Evolutionary conservation across 805 yeast species (phyloP), one percentile per base, ranked within the genome.

Genomic region (Cyberlindnera sargentensis): DNA sequence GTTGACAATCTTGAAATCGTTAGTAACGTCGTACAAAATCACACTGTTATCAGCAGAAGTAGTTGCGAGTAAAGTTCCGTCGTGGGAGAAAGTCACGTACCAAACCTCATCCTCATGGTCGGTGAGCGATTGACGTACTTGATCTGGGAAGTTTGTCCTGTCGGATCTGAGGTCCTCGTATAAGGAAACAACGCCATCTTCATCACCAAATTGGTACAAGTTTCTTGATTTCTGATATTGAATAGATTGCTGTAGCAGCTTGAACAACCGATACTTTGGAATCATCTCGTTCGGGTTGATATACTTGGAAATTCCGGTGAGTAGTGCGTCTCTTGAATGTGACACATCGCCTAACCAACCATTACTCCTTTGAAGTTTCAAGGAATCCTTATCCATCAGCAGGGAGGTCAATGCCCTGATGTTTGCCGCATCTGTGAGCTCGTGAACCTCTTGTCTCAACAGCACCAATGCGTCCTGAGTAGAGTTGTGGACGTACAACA

Each of bases 21-120:
- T 67, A 4, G 64, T 57, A 2, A 81, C 83, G 58, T 82, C 83
- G 65, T 85, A 88, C 9, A 89, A 68, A 30, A 78, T 64, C 32
- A 86, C 70, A 25, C 72, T 67, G 6, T 78, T 72, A 57, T 87
- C 95, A 11, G 78, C 72, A 6, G 93, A 79, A 0, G 90, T 84
- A 1, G 90, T 76, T n/a, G 87, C 95, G 34, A 90, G 65, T 49
- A 68, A 79, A 48, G 71, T 72, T 3, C 96, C 96, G 63, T 76
- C 73, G 37, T 88, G 84, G 5, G 93, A 82, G 57, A 86, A 89
- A 45, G 76, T 75, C 10, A 84, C 71, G 57, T 71, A 83, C 97
- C 97, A 90, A 9, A 87, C 91, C 60, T 90, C 95, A 56, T 82
- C 78, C 1, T 65, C 61, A 55, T 85, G 93, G 36, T 70, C 67